Evolutionary conservation across 2,329 filamentous ascomycete genomes (phyloP), one percentile per base, ranked within the genome.

Genomic region (Neonectria neomacrospora): DNA sequence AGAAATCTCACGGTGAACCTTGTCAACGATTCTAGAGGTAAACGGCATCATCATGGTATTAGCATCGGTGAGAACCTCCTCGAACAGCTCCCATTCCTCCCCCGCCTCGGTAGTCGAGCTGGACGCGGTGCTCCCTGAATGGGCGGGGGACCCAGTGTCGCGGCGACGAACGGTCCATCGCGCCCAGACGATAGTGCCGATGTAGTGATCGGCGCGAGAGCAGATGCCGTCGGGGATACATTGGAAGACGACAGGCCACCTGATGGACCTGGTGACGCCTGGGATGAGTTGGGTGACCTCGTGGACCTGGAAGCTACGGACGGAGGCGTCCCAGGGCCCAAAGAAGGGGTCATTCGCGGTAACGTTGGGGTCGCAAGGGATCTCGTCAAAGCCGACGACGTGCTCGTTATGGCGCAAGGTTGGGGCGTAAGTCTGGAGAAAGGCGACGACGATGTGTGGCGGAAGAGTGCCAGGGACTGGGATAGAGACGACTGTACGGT

Each of bases 201-300:
- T 79, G 4, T 75, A 71, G 11, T 80, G 79, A 44, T 80, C 73
- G 42, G 78, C 80, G 39, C 80, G 73, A 54, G 77, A 77, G 12
- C 80, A 75, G 47, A 80, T 71, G 34, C 80, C 80, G 45, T 72
- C 67, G 22, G 71, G 71, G 30, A 80, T 75, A 59, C 70, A 76
- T 69, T 82, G 80, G 64, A 82, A 80, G 20, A 79, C 74, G 62
- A 78, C 79, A 4, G 79, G 78, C 59, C 82, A 77, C 52, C 65
- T 67, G 28, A 82, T 73, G 42, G 77, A 75, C 65, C 77, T 81
- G 37, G 67, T 72, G 22, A 79, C 61, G 47, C 79, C 78, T 0
- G 80, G 78, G 10, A 81, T 71, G 11, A 79, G 62, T 16, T 67
- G 67, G 39, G 75, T 69, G 48, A 65, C 62, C 58, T 76, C 73